phyloP scores from a whole-genome alignment of 2,329 filamentous ascomycete species.

The Paradendryphiella salina region DNA sequence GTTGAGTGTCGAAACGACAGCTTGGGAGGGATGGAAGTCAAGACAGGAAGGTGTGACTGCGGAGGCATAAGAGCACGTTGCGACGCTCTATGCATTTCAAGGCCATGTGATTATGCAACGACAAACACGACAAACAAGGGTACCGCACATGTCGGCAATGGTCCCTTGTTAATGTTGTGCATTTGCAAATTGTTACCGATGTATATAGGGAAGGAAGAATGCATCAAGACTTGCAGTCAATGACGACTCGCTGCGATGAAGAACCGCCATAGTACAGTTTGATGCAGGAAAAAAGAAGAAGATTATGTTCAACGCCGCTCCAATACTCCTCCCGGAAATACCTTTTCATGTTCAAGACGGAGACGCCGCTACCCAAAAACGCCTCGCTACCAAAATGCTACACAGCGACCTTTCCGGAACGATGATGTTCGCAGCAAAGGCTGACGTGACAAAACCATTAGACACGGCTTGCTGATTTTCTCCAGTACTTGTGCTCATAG shows the following conservation, averaged over 20 bases:
- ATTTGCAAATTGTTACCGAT: not conserved
- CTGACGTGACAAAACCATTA: conserved; percentile 7
- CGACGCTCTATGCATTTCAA: not conserved
- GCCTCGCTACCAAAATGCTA: conserved; percentile 47
- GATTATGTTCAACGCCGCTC: conserved; percentile 21
- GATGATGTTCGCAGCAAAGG: not conserved
- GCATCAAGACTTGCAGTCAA: conserved; percentile 3
- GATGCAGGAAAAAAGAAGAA: conserved; percentile 3
- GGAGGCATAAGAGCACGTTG: not conserved
- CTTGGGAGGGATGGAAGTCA: conserved; percentile 57
- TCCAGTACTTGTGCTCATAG: conserved; percentile 63
- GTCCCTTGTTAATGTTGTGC: not conserved
- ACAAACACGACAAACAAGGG: not conserved
- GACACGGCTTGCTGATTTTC: conserved; percentile 48
- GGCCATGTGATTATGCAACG: not conserved
- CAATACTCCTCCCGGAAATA: conserved; percentile 27
- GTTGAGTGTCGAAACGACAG: conserved; percentile 64
- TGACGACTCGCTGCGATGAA: not conserved
- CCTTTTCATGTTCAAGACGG: conserved; percentile 17
- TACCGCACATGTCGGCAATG: not conserved
- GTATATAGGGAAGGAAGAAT: not conserved
- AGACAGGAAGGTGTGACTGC: conserved; percentile 16
- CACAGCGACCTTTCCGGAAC: conserved; percentile 11
- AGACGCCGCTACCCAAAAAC: conserved; percentile 40
- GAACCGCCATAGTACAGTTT: conserved; percentile 26